phyloP scores from a whole-genome alignment of 805 yeast species.

The Candida broadrunensis region DNA sequence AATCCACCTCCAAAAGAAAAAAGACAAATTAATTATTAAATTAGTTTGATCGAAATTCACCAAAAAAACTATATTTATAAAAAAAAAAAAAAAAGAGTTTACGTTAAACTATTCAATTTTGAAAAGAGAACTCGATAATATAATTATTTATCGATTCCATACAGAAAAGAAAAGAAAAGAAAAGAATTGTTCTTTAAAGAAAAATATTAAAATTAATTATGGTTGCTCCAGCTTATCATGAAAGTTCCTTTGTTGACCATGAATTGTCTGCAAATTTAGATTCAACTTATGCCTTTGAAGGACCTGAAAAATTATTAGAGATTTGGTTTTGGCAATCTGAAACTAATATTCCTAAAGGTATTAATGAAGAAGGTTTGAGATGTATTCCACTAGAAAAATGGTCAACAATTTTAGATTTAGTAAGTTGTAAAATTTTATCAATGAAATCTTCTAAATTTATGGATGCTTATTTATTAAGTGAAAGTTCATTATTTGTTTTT shows the following conservation, averaged over 20 bases:
- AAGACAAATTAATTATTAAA: slow-evolving; percentile 3
- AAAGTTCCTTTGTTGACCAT: slow-evolving; percentile 66
- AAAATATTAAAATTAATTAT: slow-evolving; percentile 12
- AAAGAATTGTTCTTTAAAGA: not conserved
- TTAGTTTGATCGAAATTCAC: not conserved
- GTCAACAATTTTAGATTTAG: slow-evolving; percentile 73
- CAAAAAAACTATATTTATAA: no score
- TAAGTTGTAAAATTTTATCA: slow-evolving; percentile 85
- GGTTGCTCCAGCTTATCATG: slow-evolving; percentile 42
- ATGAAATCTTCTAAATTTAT: slow-evolving; percentile 61
- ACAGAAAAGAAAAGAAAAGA: no score
- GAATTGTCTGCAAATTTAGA: slow-evolving; percentile 76
- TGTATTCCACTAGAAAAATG: slow-evolving; percentile 64
- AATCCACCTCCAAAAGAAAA: slow-evolving; percentile 24
- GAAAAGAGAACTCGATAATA: no score
- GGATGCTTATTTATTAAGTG: slow-evolving; percentile 86
- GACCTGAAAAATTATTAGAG: slow-evolving; percentile 92
- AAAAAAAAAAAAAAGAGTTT: not conserved
- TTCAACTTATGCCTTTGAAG: slow-evolving; percentile 92
- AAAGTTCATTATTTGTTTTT: slow-evolving; percentile 86
- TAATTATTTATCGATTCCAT: no score
- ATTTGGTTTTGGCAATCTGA: slow-evolving; percentile 74
- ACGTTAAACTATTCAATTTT: not conserved
- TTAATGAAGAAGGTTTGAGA: slow-evolving; percentile 50
- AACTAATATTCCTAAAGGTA: slow-evolving; percentile 32